Evolutionary conservation across 371 early-diverging fungal species (phyloP).

Genomic region (Blakeslea trispora): DNA sequence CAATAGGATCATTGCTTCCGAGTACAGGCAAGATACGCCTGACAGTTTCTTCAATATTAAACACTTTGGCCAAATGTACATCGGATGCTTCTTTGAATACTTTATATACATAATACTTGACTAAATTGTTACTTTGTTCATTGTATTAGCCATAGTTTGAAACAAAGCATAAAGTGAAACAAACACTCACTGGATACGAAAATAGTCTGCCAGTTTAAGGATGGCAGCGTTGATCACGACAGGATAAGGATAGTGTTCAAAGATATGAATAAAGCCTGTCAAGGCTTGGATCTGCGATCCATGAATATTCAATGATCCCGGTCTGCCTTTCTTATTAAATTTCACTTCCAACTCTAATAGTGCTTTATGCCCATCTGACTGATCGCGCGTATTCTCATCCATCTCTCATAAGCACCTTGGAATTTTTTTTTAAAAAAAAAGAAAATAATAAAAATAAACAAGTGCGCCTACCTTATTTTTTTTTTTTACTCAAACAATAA

Average conservation of each 20-base stretch:
- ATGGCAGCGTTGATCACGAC: conserved; percentile 60
- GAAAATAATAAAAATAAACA: neutral
- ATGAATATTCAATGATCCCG: conserved; percentile 35
- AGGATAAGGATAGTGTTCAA: conserved; percentile 57
- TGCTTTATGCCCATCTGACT: conserved; percentile 42
- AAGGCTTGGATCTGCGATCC: conserved; percentile 56
- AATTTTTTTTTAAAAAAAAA: neutral
- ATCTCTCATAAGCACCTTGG: no score
- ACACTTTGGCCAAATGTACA: conserved; percentile 51
- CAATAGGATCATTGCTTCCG: conserved; percentile 56
- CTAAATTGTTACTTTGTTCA: conserved; percentile 50
- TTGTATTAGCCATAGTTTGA: no score
- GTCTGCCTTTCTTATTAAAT: conserved; percentile 45
- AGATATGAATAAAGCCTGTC: conserved; percentile 51
- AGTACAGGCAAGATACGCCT: conserved; percentile 54
- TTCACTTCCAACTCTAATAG: conserved; percentile 38
- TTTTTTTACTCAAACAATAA: neutral
- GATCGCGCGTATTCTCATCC: conserved; percentile 15
- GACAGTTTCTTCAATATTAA: conserved; percentile 58
- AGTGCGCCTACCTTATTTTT: neutral
- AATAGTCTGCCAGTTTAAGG: conserved; percentile 63
- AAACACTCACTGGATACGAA: conserved; percentile 51
- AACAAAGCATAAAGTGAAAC: no score
- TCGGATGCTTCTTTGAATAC: conserved; percentile 52
- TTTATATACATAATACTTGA: conserved; percentile 55